Conservation (phyloP, 768 basidiomycete species). For the Tricholoma terreum region DNA sequence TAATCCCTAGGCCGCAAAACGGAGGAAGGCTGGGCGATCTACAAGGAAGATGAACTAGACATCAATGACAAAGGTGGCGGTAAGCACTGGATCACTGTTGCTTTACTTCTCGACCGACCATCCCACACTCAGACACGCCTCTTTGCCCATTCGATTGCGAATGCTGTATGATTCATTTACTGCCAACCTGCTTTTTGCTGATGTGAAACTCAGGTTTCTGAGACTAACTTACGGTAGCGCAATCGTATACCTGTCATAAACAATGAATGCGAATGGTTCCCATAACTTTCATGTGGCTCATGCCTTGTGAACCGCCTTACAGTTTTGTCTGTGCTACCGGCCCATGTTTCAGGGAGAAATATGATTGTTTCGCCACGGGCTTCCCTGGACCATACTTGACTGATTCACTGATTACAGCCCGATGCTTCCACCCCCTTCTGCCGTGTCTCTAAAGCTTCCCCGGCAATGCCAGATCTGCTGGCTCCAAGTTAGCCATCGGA, state of each 20-base stretch:
- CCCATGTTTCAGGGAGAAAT: too few species aligned
- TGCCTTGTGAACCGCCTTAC: neutral
- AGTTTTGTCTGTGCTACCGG: too few species aligned
- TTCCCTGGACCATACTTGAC: too few species aligned
- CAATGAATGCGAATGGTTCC: neutral
- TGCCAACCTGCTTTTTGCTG: neutral
- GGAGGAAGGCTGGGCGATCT: constrained; percentile 76
- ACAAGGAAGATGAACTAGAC: constrained; percentile 81
- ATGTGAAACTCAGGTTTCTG: constrained; percentile 22
- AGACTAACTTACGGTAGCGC: neutral
- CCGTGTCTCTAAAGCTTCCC: too few species aligned
- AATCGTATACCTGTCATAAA: neutral
- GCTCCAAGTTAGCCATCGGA: too few species aligned
- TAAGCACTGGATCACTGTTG: constrained; percentile 31
- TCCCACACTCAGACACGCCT: constrained; percentile 59
- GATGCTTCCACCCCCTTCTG: too few species aligned
- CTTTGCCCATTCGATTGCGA: constrained; percentile 88
- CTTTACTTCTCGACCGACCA: constrained; percentile 18
- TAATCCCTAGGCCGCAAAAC: constrained; percentile 58
- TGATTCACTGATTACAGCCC: too few species aligned
- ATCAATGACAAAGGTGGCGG: constrained; percentile 70
- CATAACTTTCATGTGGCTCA: neutral
- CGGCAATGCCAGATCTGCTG: too few species aligned
- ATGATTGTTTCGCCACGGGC: too few species aligned
- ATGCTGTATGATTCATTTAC: constrained; percentile 60